Evolutionary conservation across 176 grass and related monocot species (phyloP).

Genomic region (Cenchrus americanus): DNA sequence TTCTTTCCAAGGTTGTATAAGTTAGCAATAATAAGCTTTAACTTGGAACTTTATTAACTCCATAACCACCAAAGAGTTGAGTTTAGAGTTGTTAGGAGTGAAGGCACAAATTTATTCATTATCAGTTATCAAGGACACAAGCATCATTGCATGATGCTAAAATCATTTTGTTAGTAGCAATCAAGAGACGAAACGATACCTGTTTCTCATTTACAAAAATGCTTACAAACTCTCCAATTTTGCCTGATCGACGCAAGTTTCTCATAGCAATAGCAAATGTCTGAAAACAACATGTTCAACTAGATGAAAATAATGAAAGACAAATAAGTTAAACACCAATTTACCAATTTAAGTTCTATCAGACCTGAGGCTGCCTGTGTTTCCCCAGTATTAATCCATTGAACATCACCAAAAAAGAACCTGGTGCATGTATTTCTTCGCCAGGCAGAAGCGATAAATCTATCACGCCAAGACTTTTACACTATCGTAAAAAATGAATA

Average conservation of each 20-base stretch:
- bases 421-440: constrained; percentile 83
- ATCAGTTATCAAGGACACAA: constrained; percentile 20
- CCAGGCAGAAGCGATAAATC: constrained; percentile 72
- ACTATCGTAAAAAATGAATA: constrained; percentile 53
- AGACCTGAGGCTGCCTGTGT: constrained; percentile 79
- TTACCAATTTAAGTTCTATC: neutral
- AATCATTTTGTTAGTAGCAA: constrained; percentile 27
- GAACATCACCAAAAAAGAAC: constrained; percentile 96
- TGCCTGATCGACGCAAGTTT: constrained; percentile 69
- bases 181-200: constrained; percentile 51
- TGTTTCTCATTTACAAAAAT: constrained; percentile 96
- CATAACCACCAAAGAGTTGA: neutral
- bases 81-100: neutral
- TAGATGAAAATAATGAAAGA: constrained; percentile 32
- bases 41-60: constrained; percentile 1
- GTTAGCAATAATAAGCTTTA: constrained; percentile 6
- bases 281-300: constrained; percentile 50
- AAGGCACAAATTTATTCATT: constrained; percentile 11
- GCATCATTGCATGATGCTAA: constrained; percentile 11
- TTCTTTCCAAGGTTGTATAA: constrained; percentile 20
- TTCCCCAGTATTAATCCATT: constrained; percentile 97
- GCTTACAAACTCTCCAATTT: constrained; percentile 92
- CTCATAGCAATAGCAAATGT: constrained; percentile 87
- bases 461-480: constrained; percentile 84
- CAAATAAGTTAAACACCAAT: constrained; percentile 24